Evolutionary conservation across 352 stramenopile species (phyloP).

Genomic region (Pythium aquatile): DNA sequence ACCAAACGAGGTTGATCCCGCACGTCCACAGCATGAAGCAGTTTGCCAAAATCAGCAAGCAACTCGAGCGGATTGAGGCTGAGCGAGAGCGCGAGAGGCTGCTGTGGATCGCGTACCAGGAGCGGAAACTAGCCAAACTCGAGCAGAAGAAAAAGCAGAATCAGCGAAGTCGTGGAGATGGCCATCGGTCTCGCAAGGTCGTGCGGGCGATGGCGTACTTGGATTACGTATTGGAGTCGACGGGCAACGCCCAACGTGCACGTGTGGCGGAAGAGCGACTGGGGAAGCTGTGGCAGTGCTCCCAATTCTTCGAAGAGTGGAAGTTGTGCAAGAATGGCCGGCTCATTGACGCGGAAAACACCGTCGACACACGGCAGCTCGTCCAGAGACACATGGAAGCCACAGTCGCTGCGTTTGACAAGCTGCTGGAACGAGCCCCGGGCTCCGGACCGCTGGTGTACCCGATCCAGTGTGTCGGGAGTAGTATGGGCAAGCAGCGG

Average conservation of each 20-base stretch:
- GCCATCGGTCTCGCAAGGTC: conserved; percentile 46
- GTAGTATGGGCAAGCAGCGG: conserved; percentile 22
- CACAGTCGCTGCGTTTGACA: conserved; percentile 44
- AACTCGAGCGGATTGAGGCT: conserved; percentile 42
- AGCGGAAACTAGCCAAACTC: conserved; percentile 49
- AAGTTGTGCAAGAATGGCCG: conserved; percentile 69
- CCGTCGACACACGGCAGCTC: conserved; percentile 41
- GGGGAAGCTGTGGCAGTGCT: conserved; percentile 72
- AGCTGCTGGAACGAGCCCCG: conserved; percentile 37
- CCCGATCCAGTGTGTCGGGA: conserved; percentile 51
- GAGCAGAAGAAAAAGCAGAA: conserved; percentile 42
- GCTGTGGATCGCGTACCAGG: conserved; percentile 46
- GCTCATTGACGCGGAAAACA: conserved; percentile 61
- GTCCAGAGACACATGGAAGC: conserved; percentile 55
- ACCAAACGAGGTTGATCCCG: conserved; percentile 51
- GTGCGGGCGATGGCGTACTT: conserved; percentile 59
- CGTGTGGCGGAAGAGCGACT: conserved; percentile 46
- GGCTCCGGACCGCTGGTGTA: conserved; percentile 41
- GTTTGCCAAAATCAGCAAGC: conserved; percentile 39
- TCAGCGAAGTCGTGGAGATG: conserved; percentile 29
- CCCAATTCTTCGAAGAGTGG: conserved; percentile 72
- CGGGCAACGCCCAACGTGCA: conserved; percentile 32
- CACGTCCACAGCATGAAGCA: conserved; percentile 59
- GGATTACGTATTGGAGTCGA: conserved; percentile 54
- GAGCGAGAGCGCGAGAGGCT: conserved; percentile 53